phyloP scores from a whole-genome alignment of 73 alveolate species.

The Paramecium tetraurelia region DNA sequence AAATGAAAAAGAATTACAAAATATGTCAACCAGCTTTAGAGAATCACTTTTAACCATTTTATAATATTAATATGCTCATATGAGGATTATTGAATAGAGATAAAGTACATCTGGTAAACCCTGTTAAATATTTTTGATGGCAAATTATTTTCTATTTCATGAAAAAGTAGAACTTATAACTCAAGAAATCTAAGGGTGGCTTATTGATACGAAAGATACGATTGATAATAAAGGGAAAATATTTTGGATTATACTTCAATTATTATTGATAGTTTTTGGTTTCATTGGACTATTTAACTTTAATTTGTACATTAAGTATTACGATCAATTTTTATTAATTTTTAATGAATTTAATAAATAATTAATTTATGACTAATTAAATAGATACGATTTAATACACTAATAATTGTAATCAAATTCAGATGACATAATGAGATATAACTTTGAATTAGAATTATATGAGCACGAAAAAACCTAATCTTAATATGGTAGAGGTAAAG shows the following conservation, averaged over 20 bases:
- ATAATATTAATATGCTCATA: not conserved
- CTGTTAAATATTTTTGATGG: not conserved
- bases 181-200: not conserved
- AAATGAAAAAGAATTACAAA: not conserved
- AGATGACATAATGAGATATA: not conserved
- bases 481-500: not conserved
- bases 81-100: not conserved
- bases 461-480: not conserved
- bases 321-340: not conserved
- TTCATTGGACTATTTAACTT: not conserved
- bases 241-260: not conserved
- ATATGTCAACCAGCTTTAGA: not conserved
- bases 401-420: not conserved
- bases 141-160: slow-evolving; percentile 4
- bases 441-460: not conserved
- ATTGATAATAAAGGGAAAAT: not conserved
- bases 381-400: not conserved
- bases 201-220: not conserved
- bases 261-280: not conserved
- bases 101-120: not conserved
- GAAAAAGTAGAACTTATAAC: not conserved
- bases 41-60: slow-evolving; percentile 14
- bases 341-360: not conserved
- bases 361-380: not conserved
- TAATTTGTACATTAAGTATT: not conserved